Evolutionary conservation across 1,284 basidiomycete genomes (phyloP).

Genomic region (Vanrija sp.): DNA sequence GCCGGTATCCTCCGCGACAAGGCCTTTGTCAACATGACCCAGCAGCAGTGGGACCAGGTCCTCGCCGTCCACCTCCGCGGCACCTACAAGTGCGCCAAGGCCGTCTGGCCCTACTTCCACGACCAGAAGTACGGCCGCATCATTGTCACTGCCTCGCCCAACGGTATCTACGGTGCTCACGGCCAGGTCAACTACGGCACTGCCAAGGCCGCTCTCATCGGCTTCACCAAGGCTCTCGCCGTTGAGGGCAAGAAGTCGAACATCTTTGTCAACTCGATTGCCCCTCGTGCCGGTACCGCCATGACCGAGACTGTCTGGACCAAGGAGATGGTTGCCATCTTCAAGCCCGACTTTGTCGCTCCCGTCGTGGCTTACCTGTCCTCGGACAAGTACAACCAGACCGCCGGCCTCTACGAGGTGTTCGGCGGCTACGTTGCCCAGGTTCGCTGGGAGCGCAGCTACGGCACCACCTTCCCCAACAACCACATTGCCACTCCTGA

Average conservation of each 20-base stretch:
- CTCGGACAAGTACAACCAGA: slow-evolving; percentile 71
- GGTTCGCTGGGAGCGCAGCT: slow-evolving; percentile 88
- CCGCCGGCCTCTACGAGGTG: slow-evolving; percentile 80
- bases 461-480: slow-evolving; percentile 70
- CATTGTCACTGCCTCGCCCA: slow-evolving; percentile 86
- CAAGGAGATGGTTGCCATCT: slow-evolving; percentile 84
- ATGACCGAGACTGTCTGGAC: slow-evolving; percentile 85
- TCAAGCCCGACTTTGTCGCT: slow-evolving; percentile 79
- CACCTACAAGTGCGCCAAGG: slow-evolving; percentile 77
- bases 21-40: slow-evolving; percentile 82
- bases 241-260: slow-evolving; percentile 91
- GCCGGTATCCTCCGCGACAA: slow-evolving; percentile 92
- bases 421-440: slow-evolving; percentile 90
- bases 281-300: slow-evolving; percentile 83
- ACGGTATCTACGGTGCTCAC: slow-evolving; percentile 93
- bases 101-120: slow-evolving; percentile 95
- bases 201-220: slow-evolving; percentile 90
- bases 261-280: slow-evolving; percentile 82
- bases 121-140: slow-evolving; percentile 97
- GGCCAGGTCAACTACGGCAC: slow-evolving; percentile 83
- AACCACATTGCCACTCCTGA: slow-evolving; percentile 72
- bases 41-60: slow-evolving; percentile 92
- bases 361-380: slow-evolving; percentile 87
- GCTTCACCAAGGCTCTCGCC: slow-evolving; percentile 81
- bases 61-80: slow-evolving; percentile 75